These are phyloP conservation scores for Xylariaceae sp. DNA, from an alignment of 2,329 filamentous ascomycete genomes.

Conservation along the genomic window DNA sequence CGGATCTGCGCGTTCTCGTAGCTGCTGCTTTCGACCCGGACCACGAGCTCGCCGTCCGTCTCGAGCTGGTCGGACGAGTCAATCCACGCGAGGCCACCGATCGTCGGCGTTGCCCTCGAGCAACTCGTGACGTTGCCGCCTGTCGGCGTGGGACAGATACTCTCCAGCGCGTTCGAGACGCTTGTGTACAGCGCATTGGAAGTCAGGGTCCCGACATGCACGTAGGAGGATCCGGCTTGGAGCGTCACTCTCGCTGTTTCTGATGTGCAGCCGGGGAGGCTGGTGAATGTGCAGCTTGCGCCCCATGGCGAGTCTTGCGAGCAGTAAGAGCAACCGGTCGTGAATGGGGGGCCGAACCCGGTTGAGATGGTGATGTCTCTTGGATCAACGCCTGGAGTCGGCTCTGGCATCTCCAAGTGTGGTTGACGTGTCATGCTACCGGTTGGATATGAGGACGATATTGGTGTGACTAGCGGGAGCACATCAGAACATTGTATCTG, in stretches of 20 bases:
- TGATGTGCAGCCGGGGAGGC: not conserved
- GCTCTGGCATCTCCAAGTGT: not conserved
- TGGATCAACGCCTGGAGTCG: not conserved
- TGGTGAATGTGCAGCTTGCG: not conserved
- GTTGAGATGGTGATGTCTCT: not conserved
- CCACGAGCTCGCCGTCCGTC: not conserved
- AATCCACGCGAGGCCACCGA: not conserved
- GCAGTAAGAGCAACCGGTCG: not conserved
- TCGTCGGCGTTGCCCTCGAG: not conserved
- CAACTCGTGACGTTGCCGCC: not conserved
- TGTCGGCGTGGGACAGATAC: conserved; percentile 2
- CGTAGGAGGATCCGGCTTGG: conserved; percentile 1
- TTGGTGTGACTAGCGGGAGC: not conserved
- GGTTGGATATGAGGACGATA: not conserved
- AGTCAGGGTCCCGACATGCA: conserved; percentile 5
- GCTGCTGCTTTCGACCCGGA: conserved; percentile 4
- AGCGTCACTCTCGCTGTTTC: conserved; percentile 1
- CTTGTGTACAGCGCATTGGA: conserved; percentile 2
- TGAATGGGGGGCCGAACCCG: not conserved
- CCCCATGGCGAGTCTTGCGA: not conserved
- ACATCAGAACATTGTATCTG: not conserved
- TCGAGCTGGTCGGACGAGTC: not conserved
- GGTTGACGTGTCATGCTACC: not conserved
- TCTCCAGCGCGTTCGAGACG: conserved; percentile 3
- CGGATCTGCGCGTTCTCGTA: conserved; percentile 1